Evolutionary conservation across 2,329 filamentous ascomycete genomes (phyloP), one percentile per base, ranked within the genome.

Genomic region (Coniochaeta ligniaria): DNA sequence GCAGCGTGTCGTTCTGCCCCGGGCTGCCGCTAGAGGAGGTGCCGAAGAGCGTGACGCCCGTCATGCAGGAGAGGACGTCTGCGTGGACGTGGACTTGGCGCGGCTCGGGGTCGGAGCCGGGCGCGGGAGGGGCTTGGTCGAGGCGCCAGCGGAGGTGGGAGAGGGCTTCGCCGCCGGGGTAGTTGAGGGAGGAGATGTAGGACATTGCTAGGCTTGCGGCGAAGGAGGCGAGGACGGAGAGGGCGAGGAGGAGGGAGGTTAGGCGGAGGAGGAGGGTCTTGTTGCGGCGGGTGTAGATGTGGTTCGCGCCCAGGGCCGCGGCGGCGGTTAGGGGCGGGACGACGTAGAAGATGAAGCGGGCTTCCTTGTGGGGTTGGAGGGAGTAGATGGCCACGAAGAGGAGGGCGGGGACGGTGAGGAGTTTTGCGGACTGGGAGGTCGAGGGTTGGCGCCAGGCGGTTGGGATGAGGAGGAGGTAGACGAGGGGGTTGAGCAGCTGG

Each of bases 361-460:
- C 90, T 76, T 99, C 95, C 72, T 99, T 99, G 77, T 99, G 95
- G 0, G 94, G 93, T 63, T 96, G 89, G 58, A 92, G 68, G 64
- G 92, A 96, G 78, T 96, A 98, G 50, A 96, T 73, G 5, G 82
- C 82, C 22, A 96, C 80, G 72, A 93, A 99, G 33, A 83, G 73
- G 1, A 96, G 65, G 11, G 84, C 82, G 0, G 95, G 92, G 2
- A 88, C 67, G 4, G 90, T 78, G 0, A 91, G 68, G 7, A 78
- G 75, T 17, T 74, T 70, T 0, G 80, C 77, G 6, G 75, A 72
- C 4, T 71, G 72, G 9, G 74, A 71, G 0, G 78, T 81, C 2
- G 77, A 78, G 0, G 79, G 77, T 7, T 79, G 76, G 12, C 71
- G 70, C 9, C 86, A 75, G 2, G 86, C 79, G 6, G 83, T 71